Conservation (phyloP, 768 basidiomycete genomes). For the Xerocomellus chrysenteron region DNA sequence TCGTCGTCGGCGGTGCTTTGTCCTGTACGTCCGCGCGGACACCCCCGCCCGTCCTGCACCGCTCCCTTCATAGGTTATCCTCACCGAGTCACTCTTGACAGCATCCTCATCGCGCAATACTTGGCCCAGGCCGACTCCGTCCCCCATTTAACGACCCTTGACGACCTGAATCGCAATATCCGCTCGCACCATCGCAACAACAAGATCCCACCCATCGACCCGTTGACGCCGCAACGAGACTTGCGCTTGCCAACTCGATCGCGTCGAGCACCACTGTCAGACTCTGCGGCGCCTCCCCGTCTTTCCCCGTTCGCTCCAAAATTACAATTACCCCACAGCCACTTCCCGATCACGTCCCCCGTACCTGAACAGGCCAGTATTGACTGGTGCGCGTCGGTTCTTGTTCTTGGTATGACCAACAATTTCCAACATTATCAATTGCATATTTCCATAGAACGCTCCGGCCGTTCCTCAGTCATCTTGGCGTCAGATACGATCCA, state of each 20-base stretch:
- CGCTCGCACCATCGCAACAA: background rate
- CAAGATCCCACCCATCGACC: background rate
- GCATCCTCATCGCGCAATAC: background rate
- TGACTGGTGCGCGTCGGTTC: constrained; percentile 32
- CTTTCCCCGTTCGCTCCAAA: constrained; percentile 17
- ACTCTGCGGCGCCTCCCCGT: constrained; percentile 18
- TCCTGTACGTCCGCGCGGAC: constrained; percentile 3
- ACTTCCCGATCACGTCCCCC: constrained; percentile 31
- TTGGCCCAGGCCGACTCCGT: background rate
- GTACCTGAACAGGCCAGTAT: constrained; percentile 31
- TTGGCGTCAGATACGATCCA: constrained; percentile 24
- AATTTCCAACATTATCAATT: constrained; percentile 37
- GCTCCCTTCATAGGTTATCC: constrained; percentile 9
- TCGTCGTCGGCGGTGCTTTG: constrained; percentile 20
- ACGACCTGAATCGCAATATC: constrained; percentile 24
- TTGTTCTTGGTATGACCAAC: constrained; percentile 34
- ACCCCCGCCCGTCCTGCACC: constrained; percentile 2
- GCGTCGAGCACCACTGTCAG: constrained; percentile 1
- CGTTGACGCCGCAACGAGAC: background rate
- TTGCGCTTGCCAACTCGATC: constrained; percentile 3
- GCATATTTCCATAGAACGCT: constrained; percentile 35
- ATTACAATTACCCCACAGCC: constrained; percentile 36
- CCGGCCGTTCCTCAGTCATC: constrained; percentile 26
- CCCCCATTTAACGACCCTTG: constrained; percentile 29
- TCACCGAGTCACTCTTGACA: background rate